Evolutionary conservation across 1,284 basidiomycete genomes (phyloP).

Genomic region (Takashimella tepidaria): DNA sequence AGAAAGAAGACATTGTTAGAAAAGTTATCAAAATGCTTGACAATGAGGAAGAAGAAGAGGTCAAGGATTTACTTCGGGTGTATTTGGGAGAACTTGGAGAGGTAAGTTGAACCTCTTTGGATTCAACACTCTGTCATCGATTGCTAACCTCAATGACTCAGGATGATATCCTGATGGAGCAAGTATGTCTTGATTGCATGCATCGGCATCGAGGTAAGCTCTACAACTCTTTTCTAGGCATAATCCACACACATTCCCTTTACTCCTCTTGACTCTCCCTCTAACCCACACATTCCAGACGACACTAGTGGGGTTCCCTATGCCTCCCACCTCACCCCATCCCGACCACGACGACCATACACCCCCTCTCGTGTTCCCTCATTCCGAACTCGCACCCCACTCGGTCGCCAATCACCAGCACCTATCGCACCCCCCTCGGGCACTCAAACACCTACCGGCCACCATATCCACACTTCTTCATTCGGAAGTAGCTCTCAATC

Average conservation of each 20-base stretch:
- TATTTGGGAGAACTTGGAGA: constrained; percentile 69
- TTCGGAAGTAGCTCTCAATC: constrained; percentile 50
- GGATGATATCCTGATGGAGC: constrained; percentile 47
- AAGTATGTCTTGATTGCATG: constrained; percentile 48
- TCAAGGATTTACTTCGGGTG: constrained; percentile 67
- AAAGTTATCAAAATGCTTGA: constrained; percentile 66
- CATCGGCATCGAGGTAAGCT: constrained; percentile 53
- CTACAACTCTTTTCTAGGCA: neutral
- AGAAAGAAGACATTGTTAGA: constrained; percentile 55
- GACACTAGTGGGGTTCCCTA: constrained; percentile 44
- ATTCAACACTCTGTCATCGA: neutral
- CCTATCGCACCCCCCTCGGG: constrained; percentile 15
- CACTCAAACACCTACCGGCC: constrained; percentile 38
- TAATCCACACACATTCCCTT: too few relatives aligned
- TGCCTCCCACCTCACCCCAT: constrained; percentile 39
- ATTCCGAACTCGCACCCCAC: constrained; percentile 41
- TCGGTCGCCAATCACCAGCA: constrained; percentile 37
- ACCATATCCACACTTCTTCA: constrained; percentile 8
- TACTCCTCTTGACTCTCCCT: too few relatives aligned
- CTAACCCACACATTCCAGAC: constrained; percentile 23
- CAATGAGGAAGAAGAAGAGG: constrained; percentile 76
- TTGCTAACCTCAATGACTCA: constrained; percentile 12
- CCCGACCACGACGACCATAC: constrained; percentile 41
- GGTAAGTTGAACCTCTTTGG: constrained; percentile 40
- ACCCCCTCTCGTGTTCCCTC: constrained; percentile 45